Evolutionary conservation across 2,329 filamentous ascomycete genomes (phyloP).

Genomic region (Calonectria naviculata): DNA sequence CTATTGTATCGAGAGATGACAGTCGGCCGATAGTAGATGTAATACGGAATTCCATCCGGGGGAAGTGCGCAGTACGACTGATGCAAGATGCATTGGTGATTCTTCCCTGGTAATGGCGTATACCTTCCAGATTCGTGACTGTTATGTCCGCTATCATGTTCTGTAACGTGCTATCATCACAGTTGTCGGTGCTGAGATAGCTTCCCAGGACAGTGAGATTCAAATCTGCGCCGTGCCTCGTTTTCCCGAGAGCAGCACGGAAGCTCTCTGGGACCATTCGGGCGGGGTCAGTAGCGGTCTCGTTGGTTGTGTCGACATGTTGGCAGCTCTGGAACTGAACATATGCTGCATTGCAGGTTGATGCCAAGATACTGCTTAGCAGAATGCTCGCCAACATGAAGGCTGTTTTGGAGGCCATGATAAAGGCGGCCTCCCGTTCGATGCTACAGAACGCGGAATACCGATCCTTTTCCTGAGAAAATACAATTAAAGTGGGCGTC

Average conservation of each 20-base stretch:
- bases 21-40: not conserved
- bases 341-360: not conserved
- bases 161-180: not conserved
- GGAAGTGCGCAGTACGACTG: not conserved
- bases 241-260: not conserved
- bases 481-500: not conserved
- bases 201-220: not conserved
- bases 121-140: not conserved
- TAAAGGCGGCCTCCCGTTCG: not conserved
- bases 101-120: not conserved
- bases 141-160: not conserved
- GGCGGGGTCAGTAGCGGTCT: not conserved
- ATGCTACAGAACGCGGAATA: not conserved
- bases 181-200: not conserved
- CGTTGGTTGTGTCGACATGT: not conserved
- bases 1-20: not conserved
- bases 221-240: not conserved
- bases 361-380: not conserved
- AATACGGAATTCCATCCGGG: not conserved
- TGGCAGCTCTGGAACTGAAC: not conserved
- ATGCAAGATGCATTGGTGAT: not conserved
- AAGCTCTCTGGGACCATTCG: conserved; percentile 10
- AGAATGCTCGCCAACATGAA: not conserved
- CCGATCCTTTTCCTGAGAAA: not conserved
- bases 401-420: not conserved